A percentile compares a stretch with the other conserved stretches of the same genome.
Evolutionary conservation across 129 eudicot species (phyloP).

Genomic region (Oenanthe sinensis): DNA sequence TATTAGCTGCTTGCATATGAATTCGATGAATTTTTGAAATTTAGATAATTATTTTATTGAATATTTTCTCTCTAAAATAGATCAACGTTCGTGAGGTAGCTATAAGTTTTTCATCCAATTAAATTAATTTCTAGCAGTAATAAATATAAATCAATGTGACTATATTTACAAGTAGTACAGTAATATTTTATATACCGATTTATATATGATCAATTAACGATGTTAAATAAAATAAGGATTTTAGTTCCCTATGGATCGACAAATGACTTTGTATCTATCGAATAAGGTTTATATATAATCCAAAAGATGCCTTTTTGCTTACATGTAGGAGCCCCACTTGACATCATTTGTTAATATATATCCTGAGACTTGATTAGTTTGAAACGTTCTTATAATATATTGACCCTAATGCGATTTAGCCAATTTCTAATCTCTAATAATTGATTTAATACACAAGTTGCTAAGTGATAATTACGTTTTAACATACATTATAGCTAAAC

Average conservation of each 20-base stretch:
- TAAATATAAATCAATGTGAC: too few species aligned
- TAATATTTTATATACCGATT: too few species aligned
- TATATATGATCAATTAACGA: not conserved
- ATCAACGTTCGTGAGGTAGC: too few species aligned
- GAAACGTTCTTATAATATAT: too few species aligned
- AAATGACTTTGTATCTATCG: not conserved
- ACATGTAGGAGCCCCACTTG: not conserved
- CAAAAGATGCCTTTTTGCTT: constrained; percentile 2
- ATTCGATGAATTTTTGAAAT: too few species aligned
- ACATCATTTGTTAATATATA: not conserved
- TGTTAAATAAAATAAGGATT: not conserved
- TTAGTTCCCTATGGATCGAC: not conserved
- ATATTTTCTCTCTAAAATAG: too few species aligned
- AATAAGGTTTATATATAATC: not conserved
- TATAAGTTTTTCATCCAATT: too few species aligned
- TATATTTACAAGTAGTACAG: too few species aligned
- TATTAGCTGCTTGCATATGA: too few species aligned
- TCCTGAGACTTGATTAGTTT: not conserved
- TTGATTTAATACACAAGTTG: constrained; percentile 3
- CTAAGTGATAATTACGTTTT: not conserved
- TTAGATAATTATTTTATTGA: too few species aligned
- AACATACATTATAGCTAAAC: not conserved
- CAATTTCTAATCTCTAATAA: not conserved
- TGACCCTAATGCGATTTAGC: not conserved
- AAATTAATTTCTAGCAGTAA: too few species aligned